These are phyloP conservation scores for Fusarium metavorans DNA, from an alignment of 2,329 filamentous ascomycete species.

Conservation along the genomic window DNA sequence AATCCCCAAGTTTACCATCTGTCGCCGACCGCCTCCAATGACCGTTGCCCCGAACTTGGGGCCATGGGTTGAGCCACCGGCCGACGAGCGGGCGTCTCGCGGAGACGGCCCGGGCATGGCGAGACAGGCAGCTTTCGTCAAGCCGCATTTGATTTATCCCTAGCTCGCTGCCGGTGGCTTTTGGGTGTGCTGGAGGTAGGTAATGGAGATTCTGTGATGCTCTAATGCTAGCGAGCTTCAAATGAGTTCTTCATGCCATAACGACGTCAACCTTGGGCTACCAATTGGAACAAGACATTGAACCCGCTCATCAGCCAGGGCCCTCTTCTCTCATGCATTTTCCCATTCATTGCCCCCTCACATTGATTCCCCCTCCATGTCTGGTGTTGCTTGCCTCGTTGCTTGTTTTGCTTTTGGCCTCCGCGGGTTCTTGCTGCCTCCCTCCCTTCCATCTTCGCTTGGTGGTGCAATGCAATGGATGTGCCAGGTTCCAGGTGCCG, in stretches of 20 bases:
- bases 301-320: neutral
- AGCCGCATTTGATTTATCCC: constrained; percentile 12
- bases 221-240: neutral
- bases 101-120: constrained; percentile 39
- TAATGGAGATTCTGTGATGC: neutral
- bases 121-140: constrained; percentile 14
- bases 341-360: neutral
- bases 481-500: constrained; percentile 10
- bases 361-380: constrained; percentile 3
- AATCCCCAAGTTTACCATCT: constrained; percentile 6
- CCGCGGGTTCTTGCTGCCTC: neutral
- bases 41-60: constrained; percentile 1
- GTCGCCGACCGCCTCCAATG: constrained; percentile 3
- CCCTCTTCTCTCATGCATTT: constrained; percentile 1
- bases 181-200: neutral
- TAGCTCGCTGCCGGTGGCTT: neutral
- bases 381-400: neutral
- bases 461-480: constrained; percentile 13
- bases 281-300: neutral
- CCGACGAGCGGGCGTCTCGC: constrained; percentile 40
- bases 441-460: neutral
- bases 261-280: neutral
- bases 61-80: constrained; percentile 19
- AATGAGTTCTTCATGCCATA: neutral
- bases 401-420: neutral